A percentile compares a stretch with the other conserved stretches of the same genome.
Evolutionary conservation across 441 rosid species (phyloP).

Genomic region (Pelargonium australe): DNA sequence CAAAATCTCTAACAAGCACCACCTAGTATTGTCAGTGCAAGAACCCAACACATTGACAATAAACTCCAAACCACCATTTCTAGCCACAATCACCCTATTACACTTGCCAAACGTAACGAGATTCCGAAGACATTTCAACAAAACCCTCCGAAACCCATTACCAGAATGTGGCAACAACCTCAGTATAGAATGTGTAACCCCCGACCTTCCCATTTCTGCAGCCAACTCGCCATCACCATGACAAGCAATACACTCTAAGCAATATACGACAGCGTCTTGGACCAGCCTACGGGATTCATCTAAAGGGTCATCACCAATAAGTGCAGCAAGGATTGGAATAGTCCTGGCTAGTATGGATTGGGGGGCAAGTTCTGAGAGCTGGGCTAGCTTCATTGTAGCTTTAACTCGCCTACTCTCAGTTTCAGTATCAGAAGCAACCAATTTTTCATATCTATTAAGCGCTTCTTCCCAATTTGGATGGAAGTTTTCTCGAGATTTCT

Average conservation of each 20-base stretch:
- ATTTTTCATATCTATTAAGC: conserved; percentile 26
- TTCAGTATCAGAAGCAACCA: conserved; percentile 30
- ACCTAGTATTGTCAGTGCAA: conserved; percentile 25
- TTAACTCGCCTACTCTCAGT: conserved; percentile 27
- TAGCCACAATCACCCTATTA: conserved; percentile 31
- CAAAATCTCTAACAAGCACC: conserved; percentile 50
- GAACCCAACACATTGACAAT: conserved; percentile 32
- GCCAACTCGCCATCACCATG: conserved; percentile 33
- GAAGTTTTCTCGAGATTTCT: conserved; percentile 7
- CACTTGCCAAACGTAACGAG: conserved; percentile 38
- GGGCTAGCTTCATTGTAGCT: conserved; percentile 35
- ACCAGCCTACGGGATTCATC: conserved; percentile 23
- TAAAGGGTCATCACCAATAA: conserved; percentile 24
- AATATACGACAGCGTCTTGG: conserved; percentile 37
- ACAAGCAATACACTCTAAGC: conserved; percentile 42
- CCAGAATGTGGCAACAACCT: conserved; percentile 34
- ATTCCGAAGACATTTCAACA: conserved; percentile 41
- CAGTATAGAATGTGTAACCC: conserved; percentile 30
- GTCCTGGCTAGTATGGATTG: conserved; percentile 21
- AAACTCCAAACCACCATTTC: conserved; percentile 44
- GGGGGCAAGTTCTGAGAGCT: conserved; percentile 28
- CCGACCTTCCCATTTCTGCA: conserved; percentile 35
- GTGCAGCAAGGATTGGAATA: conserved; percentile 38
- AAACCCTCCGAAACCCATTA: conserved; percentile 22
- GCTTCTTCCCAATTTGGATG: conserved; percentile 39